Evolutionary conservation across 2,329 filamentous ascomycete species (phyloP), one percentile per base, ranked within the genome.

Genomic region (Pseudogymnoascus sp.): DNA sequence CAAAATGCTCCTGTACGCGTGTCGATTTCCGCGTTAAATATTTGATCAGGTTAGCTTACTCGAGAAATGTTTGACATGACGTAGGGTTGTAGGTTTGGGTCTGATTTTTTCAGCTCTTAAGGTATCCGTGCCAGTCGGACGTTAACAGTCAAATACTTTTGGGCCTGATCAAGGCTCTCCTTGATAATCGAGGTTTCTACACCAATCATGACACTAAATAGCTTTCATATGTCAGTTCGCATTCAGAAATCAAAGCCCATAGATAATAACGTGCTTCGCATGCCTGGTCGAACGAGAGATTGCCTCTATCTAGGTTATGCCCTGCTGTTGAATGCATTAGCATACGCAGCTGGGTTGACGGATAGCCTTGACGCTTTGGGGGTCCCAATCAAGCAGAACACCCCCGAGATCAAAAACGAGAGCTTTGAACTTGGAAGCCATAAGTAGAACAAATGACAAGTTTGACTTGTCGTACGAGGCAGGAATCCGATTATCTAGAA

Each of bases 41-140:
- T 33, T 33, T 28, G 55, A 19, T 61, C 7, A 22, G 58, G 7
- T 23, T 11, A 36, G 64, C 64, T 45, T 23, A 69, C 67, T 19
- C 38, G 39, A 12, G 66, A 68, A 12, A 69, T 69, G 36, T 69
- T 69, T n/a, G 67, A 68, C 68, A 69, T 68, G 36, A 69, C 30
- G 35, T 66, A 66, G 19, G 68, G 12, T n/a, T 69, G 55, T 2
- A 69, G 60, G 12, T 63, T 60, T 1, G 62, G 63, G 19, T 52
- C 58, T 8, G 45, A 62, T 5, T 36, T 11, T 28, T 58, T 64
- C 2, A 68, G 16, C 9, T 67, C 67, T 3, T 58, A 35, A 7
- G 66, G 59, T 30, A 60, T 61, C 22, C 63, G 62, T 1, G 64
- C 52, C 5, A 69, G 28, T 35, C 41, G 30, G 1, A 12, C 14